Base-by-base conservation (phyloP, 345 rosid species). In the Isatis tinctoria region DNA sequence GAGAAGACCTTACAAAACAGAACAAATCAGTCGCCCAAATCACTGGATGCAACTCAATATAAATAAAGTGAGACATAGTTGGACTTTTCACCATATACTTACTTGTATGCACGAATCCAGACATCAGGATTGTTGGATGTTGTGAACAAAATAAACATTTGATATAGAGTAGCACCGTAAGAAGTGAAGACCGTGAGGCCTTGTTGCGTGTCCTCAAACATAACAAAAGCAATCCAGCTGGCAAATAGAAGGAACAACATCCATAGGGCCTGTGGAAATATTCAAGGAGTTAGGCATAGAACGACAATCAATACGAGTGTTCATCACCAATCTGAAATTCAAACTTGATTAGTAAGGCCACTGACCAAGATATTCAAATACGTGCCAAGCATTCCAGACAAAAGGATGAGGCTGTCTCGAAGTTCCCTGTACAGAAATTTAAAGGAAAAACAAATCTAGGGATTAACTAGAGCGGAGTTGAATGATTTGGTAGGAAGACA, bases 81-180 rank as follows among this genome's bases (percentile, higher is more conserved):
- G 64, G 45, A 49, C 37, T 60, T 61, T 27, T 45, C 67, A 28
- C 36, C 69, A n/a, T 36, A 63, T 60, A 88, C 98, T 86, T 85
- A 95, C 99, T 90, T 92, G 82, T 95, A 95, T 54, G 99, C 97
- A 28, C 92, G 93, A 78, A 92, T 83, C 99, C 99, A 95, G 44
- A 95, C 99, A 85, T 92, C 97, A 67, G 99, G 99, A 70, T 92
- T 95, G 86, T 95, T 95, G 74, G 99, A 88, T 64, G 99, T 95
- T 52, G 99, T 95, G 80, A 87, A 95, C 70, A 95, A 83, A 73
- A 95, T 74, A 80, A 95, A 89, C 97, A 95, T 88, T 73, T 90
- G 83, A 74, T 88, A 95, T 73, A 95, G 82, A 37, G 99, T 90
- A 32, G 81, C 74, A 64, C 92, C 95, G 56, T 85, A 95, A 60